These are phyloP conservation scores for Talaromyces sp. DNA, from an alignment of 2,329 filamentous ascomycete species.

Conservation along the genomic window DNA sequence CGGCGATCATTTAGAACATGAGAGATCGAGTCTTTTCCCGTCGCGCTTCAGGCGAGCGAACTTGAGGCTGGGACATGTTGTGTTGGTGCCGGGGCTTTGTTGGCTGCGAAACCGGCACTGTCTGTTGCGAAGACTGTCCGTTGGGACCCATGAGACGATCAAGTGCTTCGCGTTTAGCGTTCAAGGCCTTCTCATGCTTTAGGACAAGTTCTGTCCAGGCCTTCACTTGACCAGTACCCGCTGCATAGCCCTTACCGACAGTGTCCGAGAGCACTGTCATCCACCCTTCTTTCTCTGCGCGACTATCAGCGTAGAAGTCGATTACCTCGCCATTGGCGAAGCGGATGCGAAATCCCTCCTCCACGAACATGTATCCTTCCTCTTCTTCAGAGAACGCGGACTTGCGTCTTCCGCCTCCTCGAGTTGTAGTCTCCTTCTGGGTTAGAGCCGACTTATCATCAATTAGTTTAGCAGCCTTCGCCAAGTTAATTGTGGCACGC, in stretches of 20 bases:
- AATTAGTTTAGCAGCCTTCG: slow-evolving; percentile 87
- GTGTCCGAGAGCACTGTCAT: slow-evolving; percentile 79
- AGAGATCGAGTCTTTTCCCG: slow-evolving; percentile 42
- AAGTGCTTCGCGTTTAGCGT: slow-evolving; percentile 29
- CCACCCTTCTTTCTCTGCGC: slow-evolving; percentile 86
- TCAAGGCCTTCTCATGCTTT: slow-evolving; percentile 42
- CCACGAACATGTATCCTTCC: slow-evolving; percentile 99
- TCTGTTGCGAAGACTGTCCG: slow-evolving; percentile 19
- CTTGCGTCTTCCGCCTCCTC: slow-evolving; percentile 75
- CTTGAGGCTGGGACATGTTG: slow-evolving; percentile 39
- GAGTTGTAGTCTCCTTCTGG: slow-evolving; percentile 75
- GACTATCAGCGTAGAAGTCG: slow-evolving; percentile 93
- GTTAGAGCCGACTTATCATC: slow-evolving; percentile 82
- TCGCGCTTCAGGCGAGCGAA: slow-evolving; percentile 34
- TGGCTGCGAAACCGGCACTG: slow-evolving; percentile 20
- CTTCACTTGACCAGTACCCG: slow-evolving; percentile 45
- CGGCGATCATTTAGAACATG: slow-evolving; percentile 34
- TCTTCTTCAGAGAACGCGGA: slow-evolving; percentile 97
- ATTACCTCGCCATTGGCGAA: slow-evolving; percentile 98
- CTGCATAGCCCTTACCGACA: slow-evolving; percentile 53
- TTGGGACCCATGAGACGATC: slow-evolving; percentile 25
- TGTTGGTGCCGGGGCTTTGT: slow-evolving; percentile 37
- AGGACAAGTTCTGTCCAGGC: slow-evolving; percentile 62
- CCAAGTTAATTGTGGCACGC: slow-evolving; percentile 91
- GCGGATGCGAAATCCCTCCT: slow-evolving; percentile 96